These are phyloP conservation scores for Sodiomyces alkalinus DNA, from an alignment of 2,329 filamentous ascomycete genomes.

Conservation along the genomic window DNA sequence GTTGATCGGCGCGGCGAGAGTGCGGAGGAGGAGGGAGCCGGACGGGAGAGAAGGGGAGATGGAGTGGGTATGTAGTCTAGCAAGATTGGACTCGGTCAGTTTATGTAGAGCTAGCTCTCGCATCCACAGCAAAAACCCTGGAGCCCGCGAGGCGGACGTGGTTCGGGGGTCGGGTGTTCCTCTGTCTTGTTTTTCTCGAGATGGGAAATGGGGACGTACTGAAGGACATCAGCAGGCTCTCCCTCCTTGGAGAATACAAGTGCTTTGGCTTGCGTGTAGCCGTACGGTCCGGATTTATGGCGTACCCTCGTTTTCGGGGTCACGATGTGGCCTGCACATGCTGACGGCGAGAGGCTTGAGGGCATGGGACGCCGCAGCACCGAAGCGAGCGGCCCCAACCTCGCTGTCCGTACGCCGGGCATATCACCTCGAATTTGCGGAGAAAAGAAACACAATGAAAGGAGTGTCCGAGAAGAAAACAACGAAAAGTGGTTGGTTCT, in stretches of 20 bases:
- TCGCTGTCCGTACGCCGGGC: constrained; percentile 2
- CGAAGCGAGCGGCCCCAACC: constrained; percentile 5
- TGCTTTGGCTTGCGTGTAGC: constrained; percentile 75
- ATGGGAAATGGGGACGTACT: constrained; percentile 21
- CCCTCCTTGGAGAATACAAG: constrained; percentile 62
- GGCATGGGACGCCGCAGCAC: constrained; percentile 3
- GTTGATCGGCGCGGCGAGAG: constrained; percentile 86
- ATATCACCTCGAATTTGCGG: too few species aligned
- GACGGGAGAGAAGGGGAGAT: constrained; percentile 59
- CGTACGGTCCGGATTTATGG: constrained; percentile 48
- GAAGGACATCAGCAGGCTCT: constrained; percentile 56
- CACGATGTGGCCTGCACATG: not conserved
- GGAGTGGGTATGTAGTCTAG: constrained; percentile 55
- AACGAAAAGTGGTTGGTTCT: too few species aligned
- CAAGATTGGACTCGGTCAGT: constrained; percentile 1
- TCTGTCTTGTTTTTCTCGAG: not conserved
- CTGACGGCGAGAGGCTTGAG: not conserved
- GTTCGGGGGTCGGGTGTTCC: not conserved
- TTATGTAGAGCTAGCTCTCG: too few species aligned
- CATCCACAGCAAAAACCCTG: too few species aligned
- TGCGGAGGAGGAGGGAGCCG: constrained; percentile 57
- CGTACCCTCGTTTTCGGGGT: constrained; percentile 16
- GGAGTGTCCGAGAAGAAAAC: too few species aligned
- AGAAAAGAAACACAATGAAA: too few species aligned
- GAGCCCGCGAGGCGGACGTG: not conserved